phyloP scores from a whole-genome alignment of 2,329 filamentous ascomycete genomes.

The Botrytis elliptica region DNA sequence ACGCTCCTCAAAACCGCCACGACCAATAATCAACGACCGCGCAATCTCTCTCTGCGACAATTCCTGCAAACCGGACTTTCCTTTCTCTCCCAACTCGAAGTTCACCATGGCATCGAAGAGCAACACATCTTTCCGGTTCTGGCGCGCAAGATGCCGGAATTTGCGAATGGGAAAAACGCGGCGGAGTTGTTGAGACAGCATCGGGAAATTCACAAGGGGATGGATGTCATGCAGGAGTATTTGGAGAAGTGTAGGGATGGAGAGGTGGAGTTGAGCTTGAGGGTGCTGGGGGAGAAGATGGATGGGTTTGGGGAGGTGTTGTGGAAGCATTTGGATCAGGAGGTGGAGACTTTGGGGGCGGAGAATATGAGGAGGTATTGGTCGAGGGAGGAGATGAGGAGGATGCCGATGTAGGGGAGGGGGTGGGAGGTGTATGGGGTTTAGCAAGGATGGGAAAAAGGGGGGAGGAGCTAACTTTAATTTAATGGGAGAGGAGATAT shows the following conservation, averaged over 20 bases:
- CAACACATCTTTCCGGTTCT: constrained; percentile 75
- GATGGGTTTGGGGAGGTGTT: constrained; percentile 76
- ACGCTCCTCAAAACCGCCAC: constrained; percentile 67
- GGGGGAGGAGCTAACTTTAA: background rate
- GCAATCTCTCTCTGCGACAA: constrained; percentile 62
- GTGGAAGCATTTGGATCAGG: constrained; percentile 81
- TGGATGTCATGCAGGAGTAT: constrained; percentile 67
- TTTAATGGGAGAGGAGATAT: background rate
- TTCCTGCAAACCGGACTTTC: constrained; percentile 68
- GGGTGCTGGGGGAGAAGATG: constrained; percentile 67
- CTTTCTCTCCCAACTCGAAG: constrained; percentile 67
- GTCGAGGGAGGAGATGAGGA: constrained; percentile 70
- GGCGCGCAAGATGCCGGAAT: constrained; percentile 76
- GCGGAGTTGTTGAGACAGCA: constrained; percentile 73
- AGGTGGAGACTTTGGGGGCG: constrained; percentile 74
- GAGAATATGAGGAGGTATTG: constrained; percentile 88
- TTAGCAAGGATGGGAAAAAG: too few relatives aligned
- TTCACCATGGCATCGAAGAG: constrained; percentile 85
- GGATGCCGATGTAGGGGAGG: constrained; percentile 60
- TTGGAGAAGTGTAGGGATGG: constrained; percentile 60
- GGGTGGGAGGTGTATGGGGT: background rate
- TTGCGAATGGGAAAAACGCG: constrained; percentile 51
- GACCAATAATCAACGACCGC: constrained; percentile 55
- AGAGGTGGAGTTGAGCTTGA: constrained; percentile 57
- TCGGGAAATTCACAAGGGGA: constrained; percentile 71